Evolutionary conservation across 352 stramenopile species (phyloP).

Genomic region (Phytophthora lateralis): DNA sequence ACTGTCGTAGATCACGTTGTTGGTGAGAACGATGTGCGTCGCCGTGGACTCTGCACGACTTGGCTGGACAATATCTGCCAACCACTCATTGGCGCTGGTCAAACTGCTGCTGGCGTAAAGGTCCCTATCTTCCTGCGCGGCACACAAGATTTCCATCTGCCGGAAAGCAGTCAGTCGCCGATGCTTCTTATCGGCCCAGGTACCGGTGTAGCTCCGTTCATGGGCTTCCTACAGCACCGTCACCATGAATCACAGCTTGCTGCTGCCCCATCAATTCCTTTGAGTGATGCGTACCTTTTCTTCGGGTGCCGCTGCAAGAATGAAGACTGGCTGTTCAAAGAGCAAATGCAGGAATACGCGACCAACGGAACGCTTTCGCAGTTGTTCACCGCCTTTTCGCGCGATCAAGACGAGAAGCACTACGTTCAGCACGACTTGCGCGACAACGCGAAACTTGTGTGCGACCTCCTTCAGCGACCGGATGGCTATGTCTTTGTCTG

Average conservation of each 20-base stretch:
- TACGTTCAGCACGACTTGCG: slow-evolving; percentile 94
- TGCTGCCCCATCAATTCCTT: slow-evolving; percentile 4
- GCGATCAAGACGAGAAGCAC: slow-evolving; percentile 88
- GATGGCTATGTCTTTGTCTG: slow-evolving; percentile 94
- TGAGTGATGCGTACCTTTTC: slow-evolving; percentile 89
- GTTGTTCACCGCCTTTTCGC: slow-evolving; percentile 93
- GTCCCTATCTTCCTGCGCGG: slow-evolving; percentile 92
- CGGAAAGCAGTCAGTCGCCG: slow-evolving; percentile 75
- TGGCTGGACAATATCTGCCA: slow-evolving; percentile 64
- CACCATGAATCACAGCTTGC: slow-evolving; percentile 34
- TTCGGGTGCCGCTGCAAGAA: slow-evolving; percentile 91
- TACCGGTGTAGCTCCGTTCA: slow-evolving; percentile 96
- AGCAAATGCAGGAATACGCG: slow-evolving; percentile 83
- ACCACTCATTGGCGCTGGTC: slow-evolving; percentile 34
- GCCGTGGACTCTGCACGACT: slow-evolving; percentile 65
- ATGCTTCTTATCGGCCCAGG: slow-evolving; percentile 96
- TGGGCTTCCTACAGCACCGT: slow-evolving; percentile 95
- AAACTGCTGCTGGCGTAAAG: slow-evolving; percentile 19
- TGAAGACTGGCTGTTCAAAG: slow-evolving; percentile 94
- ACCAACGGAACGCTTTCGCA: slow-evolving; percentile 74
- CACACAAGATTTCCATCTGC: slow-evolving; percentile 91
- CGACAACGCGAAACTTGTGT: slow-evolving; percentile 63
- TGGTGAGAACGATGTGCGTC: slow-evolving; percentile 40
- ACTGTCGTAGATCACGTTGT: slow-evolving; percentile 91
- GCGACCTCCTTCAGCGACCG: slow-evolving; percentile 76